Conservation (phyloP, 495 filamentous ascomycete genomes). For the Aspergillus wentii region DNA sequence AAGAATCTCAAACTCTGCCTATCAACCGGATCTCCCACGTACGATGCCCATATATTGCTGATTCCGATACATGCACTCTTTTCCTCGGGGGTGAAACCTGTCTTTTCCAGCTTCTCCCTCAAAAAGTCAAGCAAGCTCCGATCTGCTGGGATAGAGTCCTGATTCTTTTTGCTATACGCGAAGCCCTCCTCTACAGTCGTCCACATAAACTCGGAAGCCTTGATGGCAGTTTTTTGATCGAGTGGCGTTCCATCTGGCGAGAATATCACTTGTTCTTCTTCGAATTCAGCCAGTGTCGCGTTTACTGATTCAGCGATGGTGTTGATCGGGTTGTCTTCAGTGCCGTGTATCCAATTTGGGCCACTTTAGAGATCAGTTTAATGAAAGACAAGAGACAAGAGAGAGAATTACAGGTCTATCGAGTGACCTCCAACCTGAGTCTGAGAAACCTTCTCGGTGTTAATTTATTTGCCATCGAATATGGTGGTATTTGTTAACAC, state of each 20-base stretch:
- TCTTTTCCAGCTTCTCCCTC: constrained; percentile 51
- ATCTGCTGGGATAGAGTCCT: constrained; percentile 56
- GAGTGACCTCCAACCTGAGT: constrained; percentile 30
- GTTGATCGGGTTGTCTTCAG: constrained; percentile 76
- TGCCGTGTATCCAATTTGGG: constrained; percentile 95
- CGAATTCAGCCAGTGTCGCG: constrained; percentile 52
- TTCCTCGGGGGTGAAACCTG: constrained; percentile 47
- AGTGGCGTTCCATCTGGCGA: constrained; percentile 59
- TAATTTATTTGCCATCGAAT: neutral
- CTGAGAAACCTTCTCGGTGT: constrained; percentile 33
- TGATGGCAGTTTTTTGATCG: constrained; percentile 42
- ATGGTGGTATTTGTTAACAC: constrained; percentile 14
- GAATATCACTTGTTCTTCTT: constrained; percentile 52
- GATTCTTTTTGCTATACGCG: constrained; percentile 66
- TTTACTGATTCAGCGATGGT: constrained; percentile 66
- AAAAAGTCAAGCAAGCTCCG: constrained; percentile 79
- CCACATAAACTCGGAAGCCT: constrained; percentile 67
- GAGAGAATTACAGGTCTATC: constrained; percentile 39
- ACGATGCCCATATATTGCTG: constrained; percentile 78
- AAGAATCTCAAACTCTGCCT: constrained; percentile 88
- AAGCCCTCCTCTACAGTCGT: constrained; percentile 74
- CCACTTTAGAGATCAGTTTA: constrained; percentile 50
- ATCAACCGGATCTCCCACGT: constrained; percentile 73
- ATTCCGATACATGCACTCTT: constrained; percentile 55
- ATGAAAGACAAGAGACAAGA: constrained; percentile 4